Base-by-base conservation (phyloP, 1,139 yeast species). In the Chernovozyma aurita region DNA sequence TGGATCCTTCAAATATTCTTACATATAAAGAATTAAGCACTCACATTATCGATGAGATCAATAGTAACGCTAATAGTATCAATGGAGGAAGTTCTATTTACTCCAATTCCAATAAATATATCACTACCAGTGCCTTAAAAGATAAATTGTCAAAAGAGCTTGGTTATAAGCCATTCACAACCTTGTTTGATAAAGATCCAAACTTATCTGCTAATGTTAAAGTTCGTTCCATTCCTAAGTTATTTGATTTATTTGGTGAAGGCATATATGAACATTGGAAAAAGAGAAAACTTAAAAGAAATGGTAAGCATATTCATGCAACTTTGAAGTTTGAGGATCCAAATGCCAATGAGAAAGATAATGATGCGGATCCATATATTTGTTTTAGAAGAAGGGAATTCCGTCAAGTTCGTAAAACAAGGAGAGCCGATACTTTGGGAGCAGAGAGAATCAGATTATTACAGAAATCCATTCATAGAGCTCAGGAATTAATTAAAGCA, bases 341-440 rank as follows among this genome's bases (percentile, higher is more conserved):
- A 15, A 67, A 62, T 47, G 74, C 74, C 4, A 78, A 77, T 39
- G 95, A 88, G 46, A 85, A 85, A 50, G 97, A 90, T 52, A 77
- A 77, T 48, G 98, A 92, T 52, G 78, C 76, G 42, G 97, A 92
- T 59, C 97, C 99, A 1, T 92, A 94, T 59, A 83, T 88, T 31
- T 87, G 97, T 64, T 92, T 94, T 66, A 78, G 99, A 53, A 80
- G 97, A 50, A 84, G 99, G 59, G 98, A 90, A 53, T 83, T 88
- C 47, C 79, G 98, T 46, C 97, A 86, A 56, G 95, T 95, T 28
- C 82, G 99, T 58, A 92, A 92, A 58, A 94, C 99, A 0, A 78
- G 99, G 57, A 77, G 97, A 46, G 87, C 97, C 0, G 99, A 94
- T 61, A 78, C 85, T 26, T 83, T 87, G 46, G 88, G 95, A 46